Conservation (phyloP, 2,329 filamentous ascomycete species). For the Penicillium psychrosexuale region DNA sequence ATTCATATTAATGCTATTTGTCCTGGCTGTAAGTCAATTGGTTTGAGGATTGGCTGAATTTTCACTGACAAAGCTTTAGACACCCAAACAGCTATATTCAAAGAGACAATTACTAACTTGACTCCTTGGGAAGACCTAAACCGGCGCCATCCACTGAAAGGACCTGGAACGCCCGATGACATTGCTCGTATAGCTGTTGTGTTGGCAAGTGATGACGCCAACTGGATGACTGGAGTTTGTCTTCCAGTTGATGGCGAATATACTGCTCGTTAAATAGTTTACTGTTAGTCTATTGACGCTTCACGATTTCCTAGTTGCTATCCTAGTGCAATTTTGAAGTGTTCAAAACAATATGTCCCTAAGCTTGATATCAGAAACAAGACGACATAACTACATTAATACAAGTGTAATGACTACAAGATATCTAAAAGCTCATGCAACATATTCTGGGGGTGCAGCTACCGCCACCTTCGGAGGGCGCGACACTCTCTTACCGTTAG, state of each 20-base stretch:
- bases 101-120: conserved; percentile 16
- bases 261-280: conserved; percentile 20
- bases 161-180: conserved; percentile 31
- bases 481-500: no score
- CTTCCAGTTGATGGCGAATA: conserved; percentile 49
- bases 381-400: no score
- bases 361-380: no score
- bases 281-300: neutral
- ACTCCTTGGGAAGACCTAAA: conserved; percentile 20
- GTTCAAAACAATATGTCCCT: no score
- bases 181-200: conserved; percentile 44
- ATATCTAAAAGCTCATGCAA: no score
- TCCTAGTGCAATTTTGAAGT: no score
- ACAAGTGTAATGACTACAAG: no score
- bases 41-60: rapidly evolving
- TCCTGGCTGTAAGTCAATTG: conserved; percentile 44
- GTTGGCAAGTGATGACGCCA: conserved; percentile 48
- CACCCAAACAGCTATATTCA: conserved; percentile 28
- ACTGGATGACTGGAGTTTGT: conserved; percentile 45
- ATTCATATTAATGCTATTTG: conserved; percentile 56
- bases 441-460: no score
- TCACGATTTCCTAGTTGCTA: neutral
- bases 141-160: conserved; percentile 27
- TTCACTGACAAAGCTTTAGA: conserved; percentile 11
- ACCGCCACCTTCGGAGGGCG: no score